These are phyloP conservation scores for Tetrapisispora taiwanensis DNA, from an alignment of 805 yeast genomes.

Conservation along the genomic window DNA sequence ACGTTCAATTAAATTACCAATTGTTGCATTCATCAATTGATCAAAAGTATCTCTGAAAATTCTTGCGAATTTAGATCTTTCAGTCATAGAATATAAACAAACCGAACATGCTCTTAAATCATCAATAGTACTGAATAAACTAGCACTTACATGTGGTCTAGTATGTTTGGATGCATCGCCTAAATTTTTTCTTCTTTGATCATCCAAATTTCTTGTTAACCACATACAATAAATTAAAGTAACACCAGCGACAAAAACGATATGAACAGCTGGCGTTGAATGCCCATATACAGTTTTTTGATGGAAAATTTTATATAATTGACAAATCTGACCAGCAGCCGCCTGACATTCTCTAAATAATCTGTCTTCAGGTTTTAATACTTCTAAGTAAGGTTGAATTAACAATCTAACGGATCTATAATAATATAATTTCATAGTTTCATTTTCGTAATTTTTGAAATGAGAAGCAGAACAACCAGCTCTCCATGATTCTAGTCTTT, in stretches of 20 bases:
- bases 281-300: slow-evolving; percentile 53
- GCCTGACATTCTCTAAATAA: slow-evolving; percentile 58
- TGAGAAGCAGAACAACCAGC: slow-evolving; percentile 34
- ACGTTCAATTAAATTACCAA: slow-evolving; percentile 49
- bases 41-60: slow-evolving; percentile 60
- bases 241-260: slow-evolving; percentile 59
- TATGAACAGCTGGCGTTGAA: slow-evolving; percentile 56
- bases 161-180: slow-evolving; percentile 54
- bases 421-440: slow-evolving; percentile 47
- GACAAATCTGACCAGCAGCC: slow-evolving; percentile 62
- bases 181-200: slow-evolving; percentile 40
- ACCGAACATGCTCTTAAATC: slow-evolving; percentile 57
- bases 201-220: slow-evolving; percentile 55
- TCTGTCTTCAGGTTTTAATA: slow-evolving; percentile 51
- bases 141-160: slow-evolving; percentile 47
- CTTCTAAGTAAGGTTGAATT: slow-evolving; percentile 54
- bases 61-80: slow-evolving; percentile 51
- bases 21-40: slow-evolving; percentile 52
- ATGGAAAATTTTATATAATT: slow-evolving; percentile 50
- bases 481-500: slow-evolving; percentile 46
- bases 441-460: slow-evolving; percentile 42
- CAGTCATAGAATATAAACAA: slow-evolving; percentile 60
- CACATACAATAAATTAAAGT: slow-evolving; percentile 57
- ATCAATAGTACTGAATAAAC: slow-evolving; percentile 45
- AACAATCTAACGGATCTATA: slow-evolving; percentile 49